A percentile compares a stretch with the other conserved stretches of the same genome.
Conservation (phyloP, 2,329 filamentous ascomycete species). For the Phaeoacremonium minimum region DNA sequence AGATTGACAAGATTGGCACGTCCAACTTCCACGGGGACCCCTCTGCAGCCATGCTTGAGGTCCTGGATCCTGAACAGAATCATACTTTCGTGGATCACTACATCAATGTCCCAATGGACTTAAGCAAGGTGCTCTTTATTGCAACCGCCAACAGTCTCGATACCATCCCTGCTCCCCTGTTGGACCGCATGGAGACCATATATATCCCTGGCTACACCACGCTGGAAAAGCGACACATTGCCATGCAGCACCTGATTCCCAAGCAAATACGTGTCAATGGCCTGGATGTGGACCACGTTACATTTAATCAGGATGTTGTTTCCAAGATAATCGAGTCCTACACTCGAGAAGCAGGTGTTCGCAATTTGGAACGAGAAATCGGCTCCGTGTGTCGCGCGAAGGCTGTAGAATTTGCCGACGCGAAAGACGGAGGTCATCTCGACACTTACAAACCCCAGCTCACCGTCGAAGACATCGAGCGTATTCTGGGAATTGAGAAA, state of each 20-base stretch:
- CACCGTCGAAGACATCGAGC: constrained; percentile 76
- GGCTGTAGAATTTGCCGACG: constrained; percentile 91
- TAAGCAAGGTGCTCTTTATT: constrained; percentile 96
- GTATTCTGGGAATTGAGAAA: constrained; percentile 86
- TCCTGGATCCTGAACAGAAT: constrained; percentile 96
- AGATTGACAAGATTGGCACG: constrained; percentile 94
- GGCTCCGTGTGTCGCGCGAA: constrained; percentile 92
- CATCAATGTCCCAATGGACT: constrained; percentile 88
- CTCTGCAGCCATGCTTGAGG: constrained; percentile 95
- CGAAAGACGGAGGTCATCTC: constrained; percentile 67
- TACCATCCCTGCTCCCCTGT: constrained; percentile 86
- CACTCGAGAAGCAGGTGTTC: constrained; percentile 92
- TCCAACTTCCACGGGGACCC: constrained; percentile 94
- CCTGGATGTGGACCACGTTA: constrained; percentile 68
- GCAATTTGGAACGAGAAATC: constrained; percentile 93
- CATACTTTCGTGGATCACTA: constrained; percentile 94
- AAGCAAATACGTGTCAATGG: constrained; percentile 94
- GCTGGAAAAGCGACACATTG: constrained; percentile 94
- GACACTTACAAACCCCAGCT: constrained; percentile 71
- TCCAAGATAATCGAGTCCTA: constrained; percentile 96
- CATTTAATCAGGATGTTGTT: constrained; percentile 76
- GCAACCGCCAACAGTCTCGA: constrained; percentile 94
- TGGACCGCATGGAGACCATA: constrained; percentile 97
- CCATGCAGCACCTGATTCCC: constrained; percentile 85
- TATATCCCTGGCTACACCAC: constrained; percentile 93